Evolutionary conservation across 2,329 filamentous ascomycete species (phyloP).

Genomic region (Cladophialophora carrionii): DNA sequence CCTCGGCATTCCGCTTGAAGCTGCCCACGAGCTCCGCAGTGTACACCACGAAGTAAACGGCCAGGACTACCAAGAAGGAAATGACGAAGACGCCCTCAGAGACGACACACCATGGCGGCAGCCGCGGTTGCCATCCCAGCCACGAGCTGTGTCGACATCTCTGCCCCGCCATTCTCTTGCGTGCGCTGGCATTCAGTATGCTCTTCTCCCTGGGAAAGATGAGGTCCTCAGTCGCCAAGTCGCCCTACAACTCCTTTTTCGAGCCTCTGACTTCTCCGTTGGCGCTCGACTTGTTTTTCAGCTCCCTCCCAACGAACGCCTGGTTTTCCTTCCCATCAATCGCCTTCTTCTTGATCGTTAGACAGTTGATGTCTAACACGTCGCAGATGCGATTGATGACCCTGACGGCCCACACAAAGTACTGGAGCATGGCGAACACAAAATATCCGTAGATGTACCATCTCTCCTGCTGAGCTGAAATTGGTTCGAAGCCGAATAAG

Average conservation of each 20-base stretch:
- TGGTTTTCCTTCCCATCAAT: slow-evolving; percentile 15
- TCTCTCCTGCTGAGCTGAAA: slow-evolving; percentile 68
- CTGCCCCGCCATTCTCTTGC: not conserved
- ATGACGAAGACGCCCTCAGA: not conserved
- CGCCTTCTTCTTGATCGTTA: slow-evolving; percentile 68
- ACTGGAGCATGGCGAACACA: slow-evolving; percentile 78
- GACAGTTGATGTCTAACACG: slow-evolving; percentile 89
- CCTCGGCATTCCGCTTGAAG: not conserved
- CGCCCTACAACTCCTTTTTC: slow-evolving; percentile 27
- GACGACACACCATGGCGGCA: not conserved
- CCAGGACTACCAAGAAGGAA: not conserved
- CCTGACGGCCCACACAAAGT: slow-evolving; percentile 89
- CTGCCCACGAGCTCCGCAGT: not conserved
- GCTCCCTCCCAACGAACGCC: not conserved
- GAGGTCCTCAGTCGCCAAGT: not conserved
- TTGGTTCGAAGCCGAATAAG: slow-evolving; percentile 66
- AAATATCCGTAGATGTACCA: slow-evolving; percentile 85
- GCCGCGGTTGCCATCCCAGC: not conserved
- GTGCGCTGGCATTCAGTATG: slow-evolving; percentile 1
- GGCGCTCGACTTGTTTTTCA: not conserved
- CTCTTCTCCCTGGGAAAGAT: not conserved
- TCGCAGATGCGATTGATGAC: slow-evolving; percentile 90
- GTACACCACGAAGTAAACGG: slow-evolving; percentile 1
- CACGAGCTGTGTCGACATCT: not conserved
- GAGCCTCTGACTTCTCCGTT: slow-evolving; percentile 25